A percentile compares a stretch with the other conserved stretches of the same genome.
These are phyloP conservation scores for Annulohypoxylon maeteangense DNA, from an alignment of 495 filamentous ascomycete species.

Conservation along the genomic window DNA sequence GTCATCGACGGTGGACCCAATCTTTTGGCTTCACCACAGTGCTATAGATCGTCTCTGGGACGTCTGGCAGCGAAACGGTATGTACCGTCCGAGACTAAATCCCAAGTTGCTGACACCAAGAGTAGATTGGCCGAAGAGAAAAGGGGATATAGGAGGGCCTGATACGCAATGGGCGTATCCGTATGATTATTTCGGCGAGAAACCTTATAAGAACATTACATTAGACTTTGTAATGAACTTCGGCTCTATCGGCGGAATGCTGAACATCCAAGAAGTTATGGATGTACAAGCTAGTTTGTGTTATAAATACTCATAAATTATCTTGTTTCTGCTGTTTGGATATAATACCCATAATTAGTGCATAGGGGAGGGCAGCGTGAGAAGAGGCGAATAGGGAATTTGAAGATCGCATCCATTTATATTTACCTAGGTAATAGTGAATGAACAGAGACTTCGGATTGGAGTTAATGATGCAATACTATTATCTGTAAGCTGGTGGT, in stretches of 20 bases:
- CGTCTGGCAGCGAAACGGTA: slow-evolving; percentile 59
- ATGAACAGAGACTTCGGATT: neutral
- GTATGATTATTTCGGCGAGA: slow-evolving; percentile 48
- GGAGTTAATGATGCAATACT: neutral
- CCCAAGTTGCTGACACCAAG: slow-evolving; percentile 3
- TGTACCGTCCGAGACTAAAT: neutral
- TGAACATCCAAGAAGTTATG: slow-evolving; percentile 52
- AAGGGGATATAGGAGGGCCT: slow-evolving; percentile 50
- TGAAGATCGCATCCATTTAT: neutral
- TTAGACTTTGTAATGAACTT: slow-evolving; percentile 48
- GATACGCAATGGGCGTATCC: slow-evolving; percentile 48
- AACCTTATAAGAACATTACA: slow-evolving; percentile 51
- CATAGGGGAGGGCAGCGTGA: neutral
- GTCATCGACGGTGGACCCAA: slow-evolving; percentile 55
- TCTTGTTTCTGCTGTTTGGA: neutral
- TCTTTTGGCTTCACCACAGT: slow-evolving; percentile 64
- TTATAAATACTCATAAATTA: slow-evolving; percentile 46
- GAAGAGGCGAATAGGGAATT: neutral
- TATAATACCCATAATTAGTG: neutral
- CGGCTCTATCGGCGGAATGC: slow-evolving; percentile 32
- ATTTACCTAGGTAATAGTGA: too few relatives aligned
- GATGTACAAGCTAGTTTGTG: slow-evolving; percentile 52
- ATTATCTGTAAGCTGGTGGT: neutral
- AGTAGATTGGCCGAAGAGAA: slow-evolving; percentile 31
- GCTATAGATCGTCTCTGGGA: slow-evolving; percentile 64